Conservation (phyloP, 805 yeast genomes). For the Candida michaelii region DNA sequence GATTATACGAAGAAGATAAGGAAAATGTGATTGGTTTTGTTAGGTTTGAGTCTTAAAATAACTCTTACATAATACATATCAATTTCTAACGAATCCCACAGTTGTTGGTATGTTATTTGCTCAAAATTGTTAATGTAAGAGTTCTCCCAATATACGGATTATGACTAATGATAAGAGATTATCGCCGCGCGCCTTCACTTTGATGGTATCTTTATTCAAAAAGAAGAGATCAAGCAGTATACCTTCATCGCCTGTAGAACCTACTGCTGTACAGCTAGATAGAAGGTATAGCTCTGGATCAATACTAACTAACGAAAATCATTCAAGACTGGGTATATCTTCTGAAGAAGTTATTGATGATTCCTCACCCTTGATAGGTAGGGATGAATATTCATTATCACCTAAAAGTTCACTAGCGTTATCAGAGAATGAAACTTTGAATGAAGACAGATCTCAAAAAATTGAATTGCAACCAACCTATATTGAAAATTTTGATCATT, state of each 20-base stretch:
- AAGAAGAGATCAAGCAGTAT: slow-evolving; percentile 3
- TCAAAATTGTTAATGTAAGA: too few relatives aligned
- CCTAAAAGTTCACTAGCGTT: slow-evolving; percentile 16
- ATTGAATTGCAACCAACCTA: slow-evolving; percentile 36
- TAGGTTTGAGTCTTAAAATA: background rate
- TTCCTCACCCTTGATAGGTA: background rate
- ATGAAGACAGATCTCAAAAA: slow-evolving; percentile 21
- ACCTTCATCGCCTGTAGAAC: background rate
- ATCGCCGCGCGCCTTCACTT: background rate
- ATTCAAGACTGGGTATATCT: background rate
- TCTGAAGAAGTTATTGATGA: background rate
- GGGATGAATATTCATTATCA: slow-evolving; percentile 13
- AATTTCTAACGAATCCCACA: too few relatives aligned
- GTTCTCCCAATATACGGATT: too few relatives aligned
- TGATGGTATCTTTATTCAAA: slow-evolving; percentile 2
- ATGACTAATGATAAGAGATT: background rate
- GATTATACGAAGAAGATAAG: slow-evolving; percentile 28
- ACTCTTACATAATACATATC: too few relatives aligned
- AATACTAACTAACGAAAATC: background rate
- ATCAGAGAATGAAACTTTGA: slow-evolving; percentile 40
- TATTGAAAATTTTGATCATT: slow-evolving; percentile 36
- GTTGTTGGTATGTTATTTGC: too few relatives aligned
- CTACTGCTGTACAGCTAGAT: background rate
- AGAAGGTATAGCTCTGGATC: slow-evolving; percentile 2
- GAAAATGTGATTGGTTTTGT: slow-evolving; percentile 12